Evolutionary conservation across 140 eudicot species (phyloP).

Genomic region (Senecio squalidus): DNA sequence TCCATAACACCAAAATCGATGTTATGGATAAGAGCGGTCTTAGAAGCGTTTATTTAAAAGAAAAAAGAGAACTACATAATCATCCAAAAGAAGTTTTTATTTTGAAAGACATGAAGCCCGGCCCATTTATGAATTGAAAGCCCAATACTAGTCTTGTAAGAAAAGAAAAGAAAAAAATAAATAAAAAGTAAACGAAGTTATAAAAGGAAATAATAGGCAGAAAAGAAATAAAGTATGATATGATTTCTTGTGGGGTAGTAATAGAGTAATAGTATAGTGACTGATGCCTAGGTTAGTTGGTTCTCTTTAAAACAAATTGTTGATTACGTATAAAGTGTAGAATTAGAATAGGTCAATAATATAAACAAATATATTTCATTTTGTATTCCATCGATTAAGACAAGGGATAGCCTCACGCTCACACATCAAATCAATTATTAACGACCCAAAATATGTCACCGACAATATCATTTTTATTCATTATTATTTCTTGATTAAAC

Average conservation of each 20-base stretch:
- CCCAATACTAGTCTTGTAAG: too few species aligned
- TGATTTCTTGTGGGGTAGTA: not conserved
- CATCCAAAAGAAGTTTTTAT: too few species aligned
- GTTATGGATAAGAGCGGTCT: too few species aligned
- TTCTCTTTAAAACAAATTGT: too few species aligned
- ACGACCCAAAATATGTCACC: slow-evolving; percentile 18
- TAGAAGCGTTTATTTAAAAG: too few species aligned
- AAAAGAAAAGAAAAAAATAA: too few species aligned
- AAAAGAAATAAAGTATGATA: not conserved
- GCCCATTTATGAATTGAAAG: too few species aligned
- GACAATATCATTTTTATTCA: not conserved
- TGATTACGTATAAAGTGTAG: slow-evolving; percentile 17
- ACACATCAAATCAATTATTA: slow-evolving; percentile 10
- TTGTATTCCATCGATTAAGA: slow-evolving; percentile 4
- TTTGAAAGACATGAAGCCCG: too few species aligned
- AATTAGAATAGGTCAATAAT: slow-evolving; percentile 11
- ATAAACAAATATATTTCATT: too few species aligned
- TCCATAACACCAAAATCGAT: too few species aligned
- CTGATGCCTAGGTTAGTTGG: slow-evolving; percentile 7
- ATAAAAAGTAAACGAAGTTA: too few species aligned
- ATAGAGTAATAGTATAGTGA: slow-evolving; percentile 11
- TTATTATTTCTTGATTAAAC: not conserved
- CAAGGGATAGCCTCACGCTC: slow-evolving; percentile 15
- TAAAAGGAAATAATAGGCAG: not conserved
- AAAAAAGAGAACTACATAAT: too few species aligned